Base-by-base conservation (phyloP, 2,329 filamentous ascomycete genomes). In the Cercospora nicotianae region DNA sequence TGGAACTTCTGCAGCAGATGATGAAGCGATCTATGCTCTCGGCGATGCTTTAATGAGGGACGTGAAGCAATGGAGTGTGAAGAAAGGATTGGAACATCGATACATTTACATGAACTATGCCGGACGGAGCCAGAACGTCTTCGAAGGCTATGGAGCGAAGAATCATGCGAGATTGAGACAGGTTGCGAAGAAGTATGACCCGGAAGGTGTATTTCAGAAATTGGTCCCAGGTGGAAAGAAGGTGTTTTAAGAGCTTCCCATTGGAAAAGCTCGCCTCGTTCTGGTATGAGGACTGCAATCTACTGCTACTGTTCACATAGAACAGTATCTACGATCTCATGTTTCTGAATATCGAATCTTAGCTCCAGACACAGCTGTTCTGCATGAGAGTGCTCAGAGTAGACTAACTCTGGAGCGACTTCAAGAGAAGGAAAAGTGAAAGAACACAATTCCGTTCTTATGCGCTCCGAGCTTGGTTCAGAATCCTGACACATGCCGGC, bases 21-120 rank as follows among this genome's bases (percentile, higher is more conserved):
- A 64, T 7, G 39, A 30, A 28, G 66, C 36, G 12, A 30, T 68
- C 7, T 48, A 30, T 42, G 45, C 58, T 9, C 42, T 53, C 5
- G 51, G 62, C 31, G 51, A 64, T 8, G 62, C 62, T 12, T 8
- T 58, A 1, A 42, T 58, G 31, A 26, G 20, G 31, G 48, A 64
- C 16, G 45, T 42, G 12, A 64, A 64, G 31, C 31, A 58, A 33
- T 62, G 60, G 60, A 62, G 60, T 23, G 60, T 45, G 42, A n/a
- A 48, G n/a, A 62, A 23, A 5, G 60, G 60, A 3, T 13, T 62
- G 26, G 60, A 39, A 6, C 60, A 62, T 62, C 60, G 60, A 20
- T 71, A 64, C 33, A 65, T 70, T 12, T 71, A 71, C 60, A 39
- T 64, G 66, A 71, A 71, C 36, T 71, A 71, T 53, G 70, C 66